Evolutionary conservation across 257 asterid genomes (phyloP).

Genomic region (Plantago elongata): DNA sequence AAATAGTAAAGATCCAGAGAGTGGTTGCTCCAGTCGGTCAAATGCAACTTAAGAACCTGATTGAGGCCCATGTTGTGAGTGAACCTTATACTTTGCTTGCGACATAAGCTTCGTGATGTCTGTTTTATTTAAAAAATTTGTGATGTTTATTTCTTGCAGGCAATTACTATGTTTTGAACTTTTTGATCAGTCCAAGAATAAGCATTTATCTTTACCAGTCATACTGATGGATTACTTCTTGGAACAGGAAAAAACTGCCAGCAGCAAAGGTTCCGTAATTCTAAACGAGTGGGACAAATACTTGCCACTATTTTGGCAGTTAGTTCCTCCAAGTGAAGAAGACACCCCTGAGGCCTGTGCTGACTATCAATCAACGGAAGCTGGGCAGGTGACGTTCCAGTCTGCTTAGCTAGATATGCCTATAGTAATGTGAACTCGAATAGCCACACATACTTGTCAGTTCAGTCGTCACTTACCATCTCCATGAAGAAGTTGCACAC

Average conservation of each 20-base stretch:
- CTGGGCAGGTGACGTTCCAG: constrained; percentile 63
- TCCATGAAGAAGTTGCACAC: not conserved
- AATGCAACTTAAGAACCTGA: constrained; percentile 89
- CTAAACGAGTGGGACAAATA: constrained; percentile 86
- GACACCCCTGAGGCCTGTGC: constrained; percentile 94
- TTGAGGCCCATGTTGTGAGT: constrained; percentile 93
- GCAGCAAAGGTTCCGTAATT: constrained; percentile 67
- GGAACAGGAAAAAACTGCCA: constrained; percentile 82
- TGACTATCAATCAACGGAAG: constrained; percentile 53
- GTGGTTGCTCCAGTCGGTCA: constrained; percentile 94
- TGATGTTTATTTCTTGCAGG: not conserved
- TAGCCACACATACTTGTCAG: not conserved
- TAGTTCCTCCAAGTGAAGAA: constrained; percentile 98
- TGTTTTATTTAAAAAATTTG: not conserved
- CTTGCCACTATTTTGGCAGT: constrained; percentile 87
- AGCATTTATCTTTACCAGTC: not conserved
- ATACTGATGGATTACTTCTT: not conserved
- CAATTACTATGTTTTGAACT: no score
- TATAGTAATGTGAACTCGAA: not conserved
- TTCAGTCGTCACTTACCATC: not conserved
- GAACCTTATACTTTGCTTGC: not conserved
- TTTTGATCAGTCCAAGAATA: no score
- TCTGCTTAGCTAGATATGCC: constrained; percentile 36
- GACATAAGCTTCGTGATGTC: not conserved
- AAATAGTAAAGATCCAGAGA: constrained; percentile 97